Evolutionary conservation across 2,329 filamentous ascomycete species (phyloP), one percentile per base, ranked within the genome.

Genomic region (Cercospora sp.): DNA sequence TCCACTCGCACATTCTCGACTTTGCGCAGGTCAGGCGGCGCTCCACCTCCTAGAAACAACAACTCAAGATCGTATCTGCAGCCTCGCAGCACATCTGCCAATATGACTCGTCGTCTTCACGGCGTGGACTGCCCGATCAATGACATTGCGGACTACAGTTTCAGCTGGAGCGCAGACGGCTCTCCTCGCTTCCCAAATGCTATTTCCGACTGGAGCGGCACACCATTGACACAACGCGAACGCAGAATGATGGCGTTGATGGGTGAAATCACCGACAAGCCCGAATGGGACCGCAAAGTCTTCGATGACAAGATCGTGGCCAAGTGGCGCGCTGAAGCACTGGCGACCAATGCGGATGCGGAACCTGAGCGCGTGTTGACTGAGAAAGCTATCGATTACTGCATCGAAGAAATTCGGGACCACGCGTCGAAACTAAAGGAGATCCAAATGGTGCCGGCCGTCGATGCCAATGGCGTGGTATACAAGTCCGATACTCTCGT

Each of bases 401-500:
- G 71, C 48, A 60, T 72, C 20, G 69, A 65, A 5, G 69, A 70
- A 66, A 79, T 88, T 0, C 79, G 78, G 12, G 81, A 81, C 72
- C 87, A 88, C 72, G 84, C 85, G 1, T 73, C 72, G n/a, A 74
- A 82, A n/a, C 82, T 82, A 67, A 75, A 81, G 62, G 66, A 78
- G 4, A 79, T 78, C 16, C 75, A 79, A 1, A 76, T 84, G 10
- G 73, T 86, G 8, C 78, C 79, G 4, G 80, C 83, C 1, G 78
- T 86, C 20, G 85, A 87, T 63, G 79, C 80, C 2, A 69, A 70
- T n/a, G 75, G 76, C 4, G 79, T 80, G 33, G 78, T 87, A 4
- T 82, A 82, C 69, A 89, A 89, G 73, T 85, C 86, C 0, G 87
- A 89, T 74, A 76, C 69, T 0, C 74, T 81, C 2, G 76, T 88